Evolutionary conservation across 441 rosid genomes (phyloP).

Genomic region (Populus hybrid): DNA sequence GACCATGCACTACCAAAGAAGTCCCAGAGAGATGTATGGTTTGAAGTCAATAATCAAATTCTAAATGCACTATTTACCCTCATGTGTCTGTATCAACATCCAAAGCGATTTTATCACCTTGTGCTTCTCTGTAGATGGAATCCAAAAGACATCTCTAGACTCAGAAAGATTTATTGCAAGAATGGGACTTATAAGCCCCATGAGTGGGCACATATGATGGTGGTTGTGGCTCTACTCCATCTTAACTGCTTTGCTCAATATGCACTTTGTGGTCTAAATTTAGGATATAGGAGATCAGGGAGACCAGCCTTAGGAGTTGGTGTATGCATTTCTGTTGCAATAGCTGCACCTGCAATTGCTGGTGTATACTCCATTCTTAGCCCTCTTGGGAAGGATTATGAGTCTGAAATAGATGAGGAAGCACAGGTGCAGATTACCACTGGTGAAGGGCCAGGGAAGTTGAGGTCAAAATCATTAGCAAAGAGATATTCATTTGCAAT

Average conservation of each 20-base stretch:
- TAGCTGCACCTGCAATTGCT: constrained; percentile 83
- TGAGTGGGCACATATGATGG: constrained; percentile 87
- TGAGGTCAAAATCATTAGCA: constrained; percentile 35
- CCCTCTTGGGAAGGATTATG: constrained; percentile 84
- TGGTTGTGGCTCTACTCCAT: constrained; percentile 67
- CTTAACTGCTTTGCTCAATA: constrained; percentile 92
- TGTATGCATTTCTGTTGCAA: constrained; percentile 69
- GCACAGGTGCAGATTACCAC: constrained; percentile 36
- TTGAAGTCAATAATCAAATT: constrained; percentile 91
- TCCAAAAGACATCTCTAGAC: constrained; percentile 53
- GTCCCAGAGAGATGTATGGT: constrained; percentile 76
- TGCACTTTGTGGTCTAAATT: constrained; percentile 81
- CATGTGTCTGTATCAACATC: constrained; percentile 88
- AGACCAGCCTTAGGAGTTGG: constrained; percentile 87
- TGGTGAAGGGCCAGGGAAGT: constrained; percentile 25
- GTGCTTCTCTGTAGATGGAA: constrained; percentile 79
- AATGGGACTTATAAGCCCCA: constrained; percentile 79
- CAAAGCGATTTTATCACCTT: constrained; percentile 78
- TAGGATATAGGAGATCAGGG: constrained; percentile 72
- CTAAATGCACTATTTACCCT: constrained; percentile 86
- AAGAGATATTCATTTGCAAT: constrained; percentile 68
- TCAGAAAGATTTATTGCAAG: constrained; percentile 80
- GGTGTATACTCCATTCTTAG: constrained; percentile 71
- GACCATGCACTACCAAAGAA: constrained; percentile 56
- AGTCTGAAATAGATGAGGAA: constrained; percentile 59